Base-by-base conservation (phyloP, 768 basidiomycete genomes). In the Russula vinacea region DNA sequence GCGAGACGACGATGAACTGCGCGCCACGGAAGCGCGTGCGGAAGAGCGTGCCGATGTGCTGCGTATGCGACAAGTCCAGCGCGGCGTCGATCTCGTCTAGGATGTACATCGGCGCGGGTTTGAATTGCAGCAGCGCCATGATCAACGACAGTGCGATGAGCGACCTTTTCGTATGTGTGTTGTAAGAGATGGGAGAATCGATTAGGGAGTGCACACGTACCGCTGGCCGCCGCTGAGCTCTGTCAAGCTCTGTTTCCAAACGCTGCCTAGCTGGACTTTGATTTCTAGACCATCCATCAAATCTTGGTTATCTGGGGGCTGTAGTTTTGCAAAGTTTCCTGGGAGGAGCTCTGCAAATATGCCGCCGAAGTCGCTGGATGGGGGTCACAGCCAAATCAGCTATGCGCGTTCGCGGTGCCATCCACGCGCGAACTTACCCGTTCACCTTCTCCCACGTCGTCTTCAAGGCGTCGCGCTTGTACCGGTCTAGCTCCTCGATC, bases 111-210 rank as follows among this genome's bases (percentile, higher is more conserved):
- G 94, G 96, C 17, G 96, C 95, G 9, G 96, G 95, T 72, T 98
- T 98, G 83, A 98, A 98, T 74, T 98, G 94, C n/a, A 98, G 85
- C 19, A 99, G 84, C 0, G 97, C 90, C 94, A 99, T 96, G 78
- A 98, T 98, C 44, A 99, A 82, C 14, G 96, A 98, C 0, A 99
- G 83, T 0, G 97, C 97, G 71, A 99, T 98, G 68, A 99, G 83
- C 0, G 97, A 99, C 68, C 95, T 98, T 11, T 52, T 16, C n/a
- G 51, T 33, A 19, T n/a, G 11, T n/a, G 35, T 35, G 32, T 11
- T 19, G 19, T 33, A 2, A 32, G 42, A 22, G 11, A n/a, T 40
- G 54, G 52, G 52, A 19, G 13, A 32, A 17, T 10, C 5, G 19
- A 51, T 6, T 16, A 2, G 16, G 13, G 33, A 3, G 1, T 1